These are phyloP conservation scores for Dothiorella sarmentorum DNA, from an alignment of 2,329 filamentous ascomycete species.

Conservation along the genomic window DNA sequence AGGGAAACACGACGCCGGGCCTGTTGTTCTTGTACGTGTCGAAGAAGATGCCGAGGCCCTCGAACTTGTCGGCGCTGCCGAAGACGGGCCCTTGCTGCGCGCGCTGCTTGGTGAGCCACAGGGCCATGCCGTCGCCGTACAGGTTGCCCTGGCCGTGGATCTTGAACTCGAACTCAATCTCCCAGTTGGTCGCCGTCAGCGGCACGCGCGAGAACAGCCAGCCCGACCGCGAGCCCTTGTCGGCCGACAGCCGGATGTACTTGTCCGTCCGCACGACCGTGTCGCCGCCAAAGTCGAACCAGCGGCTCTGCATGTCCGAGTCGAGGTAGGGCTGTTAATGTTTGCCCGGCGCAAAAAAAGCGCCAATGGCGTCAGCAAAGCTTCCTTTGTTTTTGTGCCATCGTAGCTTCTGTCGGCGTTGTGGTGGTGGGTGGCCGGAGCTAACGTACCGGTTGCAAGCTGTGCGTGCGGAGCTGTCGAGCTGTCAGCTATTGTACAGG, in stretches of 20 bases:
- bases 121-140: conserved; percentile 92
- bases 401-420: neutral
- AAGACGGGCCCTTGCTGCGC: conserved; percentile 79
- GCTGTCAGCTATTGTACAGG: conserved; percentile 15
- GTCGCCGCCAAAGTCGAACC: conserved; percentile 98
- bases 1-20: conserved; percentile 91
- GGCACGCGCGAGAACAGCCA: conserved; percentile 94
- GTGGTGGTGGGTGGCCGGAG: conserved; percentile 6
- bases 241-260: conserved; percentile 89
- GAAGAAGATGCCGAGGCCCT: conserved; percentile 91
- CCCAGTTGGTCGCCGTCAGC: conserved; percentile 96
- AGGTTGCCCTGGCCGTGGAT: conserved; percentile 85
- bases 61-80: conserved; percentile 81
- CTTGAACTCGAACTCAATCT: conserved; percentile 94
- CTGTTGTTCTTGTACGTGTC: conserved; percentile 99
- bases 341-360: neutral
- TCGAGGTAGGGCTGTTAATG: conserved; percentile 80
- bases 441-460: conserved; percentile 67
- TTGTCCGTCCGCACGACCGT: conserved; percentile 73
- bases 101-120: conserved; percentile 97
- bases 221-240: conserved; percentile 84
- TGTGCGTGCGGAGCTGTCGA: conserved; percentile 77
- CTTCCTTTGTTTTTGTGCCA: neutral
- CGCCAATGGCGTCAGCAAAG: conserved; percentile 7
- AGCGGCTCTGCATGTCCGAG: conserved; percentile 95